Evolutionary conservation across 129 eudicot species (phyloP).

Genomic region (Arctium minus): DNA sequence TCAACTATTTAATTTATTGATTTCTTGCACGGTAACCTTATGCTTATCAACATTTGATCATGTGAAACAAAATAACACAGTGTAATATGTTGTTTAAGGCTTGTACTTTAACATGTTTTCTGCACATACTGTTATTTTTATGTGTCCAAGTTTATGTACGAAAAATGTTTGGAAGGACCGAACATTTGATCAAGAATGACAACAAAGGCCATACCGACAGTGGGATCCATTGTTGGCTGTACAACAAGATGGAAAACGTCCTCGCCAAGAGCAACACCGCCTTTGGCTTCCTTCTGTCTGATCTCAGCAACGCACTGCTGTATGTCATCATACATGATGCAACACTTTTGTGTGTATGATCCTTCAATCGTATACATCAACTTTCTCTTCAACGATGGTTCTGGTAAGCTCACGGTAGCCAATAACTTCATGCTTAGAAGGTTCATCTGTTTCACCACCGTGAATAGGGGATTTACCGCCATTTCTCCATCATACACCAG

Average conservation of each 20-base stretch:
- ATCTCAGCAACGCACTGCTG: slow-evolving; percentile 39
- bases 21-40: too few species aligned
- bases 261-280: slow-evolving; percentile 32
- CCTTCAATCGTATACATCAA: slow-evolving; percentile 43
- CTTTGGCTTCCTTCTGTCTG: slow-evolving; percentile 36
- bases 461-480: slow-evolving; percentile 32
- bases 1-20: too few species aligned
- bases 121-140: too few species aligned
- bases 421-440: slow-evolving; percentile 38
- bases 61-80: too few species aligned
- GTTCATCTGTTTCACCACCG: slow-evolving; percentile 31
- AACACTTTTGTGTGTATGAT: slow-evolving; percentile 34
- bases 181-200: slow-evolving; percentile 46
- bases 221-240: slow-evolving; percentile 36
- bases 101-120: too few species aligned
- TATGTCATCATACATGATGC: slow-evolving; percentile 17
- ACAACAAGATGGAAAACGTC: slow-evolving; percentile 40
- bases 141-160: not conserved
- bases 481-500: slow-evolving; percentile 36
- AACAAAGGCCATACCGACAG: slow-evolving; percentile 44
- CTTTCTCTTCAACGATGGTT: slow-evolving; percentile 17
- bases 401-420: not conserved
- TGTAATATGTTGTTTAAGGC: too few species aligned
- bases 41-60: too few species aligned
- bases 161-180: not conserved